Base-by-base conservation (phyloP, 495 filamentous ascomycete species). In the Penicillium robsamsonii region DNA sequence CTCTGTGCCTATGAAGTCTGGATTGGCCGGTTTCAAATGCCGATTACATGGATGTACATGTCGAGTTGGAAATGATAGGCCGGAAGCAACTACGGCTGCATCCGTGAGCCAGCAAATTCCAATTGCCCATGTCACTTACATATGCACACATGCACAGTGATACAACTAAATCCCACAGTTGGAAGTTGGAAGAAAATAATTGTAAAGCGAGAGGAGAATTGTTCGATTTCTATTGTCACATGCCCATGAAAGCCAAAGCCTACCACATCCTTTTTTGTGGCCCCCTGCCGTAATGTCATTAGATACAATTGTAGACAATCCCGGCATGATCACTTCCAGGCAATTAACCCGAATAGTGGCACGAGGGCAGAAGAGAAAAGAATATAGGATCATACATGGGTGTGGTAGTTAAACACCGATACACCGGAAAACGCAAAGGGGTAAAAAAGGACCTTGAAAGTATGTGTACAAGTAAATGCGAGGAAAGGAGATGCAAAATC, bases 191-290 rank as follows among this genome's bases (percentile, higher is more conserved):
- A 56, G 30, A 46, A 53, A 41, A 43, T 35, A 31, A 47, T 45
- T 50, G 41, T 58, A 41, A 72, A 76, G 68, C 64, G 72, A 79
- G 75, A 72, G 72, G 72, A 76, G 75, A 75, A 76, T 72, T 67
- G 59, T 76, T 71, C 63, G 66, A 66, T 72, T 69, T 76, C 71
- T 76, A 76, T 74, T 70, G 63, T 72, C 73, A 74, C 70, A 74
- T 69, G 70, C 67, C 74, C 70, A 72, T 66, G 46, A 70, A 65
- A 69, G 62, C 65, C 67, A 70, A 68, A 64, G 62, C 65, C 65
- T 59, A 65, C 65, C 69, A 70, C 69, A 64, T 62, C 62, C 67
- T 68, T 72, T 70, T 67, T 76, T 63, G 69, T 64, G 66, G 69
- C 65, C 68, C 65, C 67, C 66, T 70, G 70, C 70, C 73, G 71